Evolutionary conservation across 2,329 filamentous ascomycete species (phyloP), one percentile per base, ranked within the genome.

Genomic region (Periconia digitata): DNA sequence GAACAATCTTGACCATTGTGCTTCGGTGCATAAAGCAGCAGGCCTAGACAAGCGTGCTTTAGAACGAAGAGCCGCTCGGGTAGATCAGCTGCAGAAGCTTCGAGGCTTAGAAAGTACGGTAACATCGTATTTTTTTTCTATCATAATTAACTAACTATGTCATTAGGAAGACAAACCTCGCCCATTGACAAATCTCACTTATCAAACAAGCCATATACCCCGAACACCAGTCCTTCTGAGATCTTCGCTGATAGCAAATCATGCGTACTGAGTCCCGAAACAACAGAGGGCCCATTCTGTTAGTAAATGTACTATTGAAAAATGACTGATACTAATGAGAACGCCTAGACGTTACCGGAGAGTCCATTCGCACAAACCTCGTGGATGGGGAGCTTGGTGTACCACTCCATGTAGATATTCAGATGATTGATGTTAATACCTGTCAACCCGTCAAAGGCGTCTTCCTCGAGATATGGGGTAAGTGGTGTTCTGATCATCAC

Each of bases 371-470:
- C n/a, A 16, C 35, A 17, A 37, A 37, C n/a, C 4, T 41, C 15
- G 16, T 23, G 21, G 39, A 24, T 17, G 80, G 79, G 23, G 79
- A 83, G 59, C 72, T 75, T 43, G 63, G 80, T 40, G 69, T 83
- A 20, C 72, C 74, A 18, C 63, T 82, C 32, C 73, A 73, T 3
- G 62, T 82, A 10, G 78, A 81, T 55, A 73, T 79, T 51, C 79
- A 82, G 62, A 70, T 83, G 46, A 72, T 82, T 44, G 79, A 83
- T 50, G 72, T 79, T 29, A 69, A 74, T 38, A 82, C 79, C 3
- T 83, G 80, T 66, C 67, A 79, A 58, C 74, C 76, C 8, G 71
- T 81, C 1, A 63, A 73, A 2, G 62, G 75, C 39, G 67, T 75
- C 15, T 77, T 71, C 41, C 59, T 81, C 22, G 79, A 82, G 49